A percentile compares a stretch with the other conserved stretches of the same genome.
phyloP scores from a whole-genome alignment of 1,284 basidiomycete genomes.

The Ustilago bromivora region DNA sequence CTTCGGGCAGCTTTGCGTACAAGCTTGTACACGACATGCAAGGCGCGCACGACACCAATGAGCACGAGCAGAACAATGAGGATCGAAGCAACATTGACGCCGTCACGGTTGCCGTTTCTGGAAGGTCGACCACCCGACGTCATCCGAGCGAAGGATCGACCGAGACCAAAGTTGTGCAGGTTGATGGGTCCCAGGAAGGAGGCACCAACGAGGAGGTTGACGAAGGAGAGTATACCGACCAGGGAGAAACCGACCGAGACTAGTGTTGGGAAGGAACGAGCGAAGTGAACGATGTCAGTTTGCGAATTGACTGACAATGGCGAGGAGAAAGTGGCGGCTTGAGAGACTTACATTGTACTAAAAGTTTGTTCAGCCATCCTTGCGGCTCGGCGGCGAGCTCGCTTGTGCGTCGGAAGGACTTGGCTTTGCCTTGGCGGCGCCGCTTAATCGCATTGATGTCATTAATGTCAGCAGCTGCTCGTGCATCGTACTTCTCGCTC shows the following conservation, averaged over 20 bases:
- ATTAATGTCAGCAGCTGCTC: conserved; percentile 21
- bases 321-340: background rate
- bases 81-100: conserved; percentile 44
- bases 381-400: conserved; percentile 1
- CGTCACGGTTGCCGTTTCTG: conserved; percentile 39
- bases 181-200: conserved; percentile 54
- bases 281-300: background rate
- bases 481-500: conserved; percentile 35
- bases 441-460: conserved; percentile 8
- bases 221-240: conserved; percentile 53
- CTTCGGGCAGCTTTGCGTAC: conserved; percentile 31
- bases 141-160: conserved; percentile 53
- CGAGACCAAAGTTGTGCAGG: conserved; percentile 54
- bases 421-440: conserved; percentile 12
- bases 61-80: conserved; percentile 53
- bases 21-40: conserved; percentile 46
- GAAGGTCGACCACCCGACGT: conserved; percentile 31
- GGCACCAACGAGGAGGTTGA: conserved; percentile 51
- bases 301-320: background rate
- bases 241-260: conserved; percentile 57
- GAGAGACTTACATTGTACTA: conserved; percentile 39
- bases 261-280: background rate
- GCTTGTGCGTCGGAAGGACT: conserved; percentile 5
- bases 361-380: conserved; percentile 33
- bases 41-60: conserved; percentile 49